A percentile compares a stretch with the other conserved stretches of the same genome.
phyloP scores from a whole-genome alignment of 148 eudicot species.

The Vaccinium corymbosum region DNA sequence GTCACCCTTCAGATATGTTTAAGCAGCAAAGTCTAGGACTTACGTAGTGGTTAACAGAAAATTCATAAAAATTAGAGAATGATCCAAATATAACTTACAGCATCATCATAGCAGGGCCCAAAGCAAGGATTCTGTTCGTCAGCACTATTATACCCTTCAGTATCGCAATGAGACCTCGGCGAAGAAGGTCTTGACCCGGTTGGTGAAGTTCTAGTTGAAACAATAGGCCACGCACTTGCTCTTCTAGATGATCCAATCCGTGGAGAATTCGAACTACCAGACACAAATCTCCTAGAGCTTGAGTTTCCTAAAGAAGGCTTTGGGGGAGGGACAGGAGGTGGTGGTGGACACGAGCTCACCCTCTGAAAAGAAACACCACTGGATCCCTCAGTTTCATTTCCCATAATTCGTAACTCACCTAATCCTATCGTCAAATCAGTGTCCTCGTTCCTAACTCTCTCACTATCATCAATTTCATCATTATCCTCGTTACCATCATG shows the following conservation, averaged over 20 bases:
- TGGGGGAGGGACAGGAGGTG: conserved; percentile 93
- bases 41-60: not conserved
- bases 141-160: conserved; percentile 95
- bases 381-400: conserved; percentile 39
- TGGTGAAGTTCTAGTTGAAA: conserved; percentile 69
- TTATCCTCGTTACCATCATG: conserved; percentile 27
- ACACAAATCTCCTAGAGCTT: conserved; percentile 39
- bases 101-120: conserved; percentile 66
- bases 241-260: conserved; percentile 79
- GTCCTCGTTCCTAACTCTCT: conserved; percentile 30
- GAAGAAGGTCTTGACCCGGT: conserved; percentile 88
- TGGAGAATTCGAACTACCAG: conserved; percentile 49
- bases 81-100: conserved; percentile 47
- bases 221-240: conserved; percentile 56
- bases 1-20: not conserved
- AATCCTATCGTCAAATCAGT: conserved; percentile 31
- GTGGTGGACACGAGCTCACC: conserved; percentile 67
- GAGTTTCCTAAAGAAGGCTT: conserved; percentile 51
- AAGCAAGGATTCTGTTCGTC: conserved; percentile 82
- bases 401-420: conserved; percentile 35
- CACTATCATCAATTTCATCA: conserved; percentile 36
- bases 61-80: not conserved
- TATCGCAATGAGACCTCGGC: conserved; percentile 80
- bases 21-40: not conserved
- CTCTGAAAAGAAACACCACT: conserved; percentile 26